Percentiles rank a stretch among this genome's conserved stretches.
phyloP scores from a whole-genome alignment of 805 yeast genomes.

The Cyberlindnera meyerae region DNA sequence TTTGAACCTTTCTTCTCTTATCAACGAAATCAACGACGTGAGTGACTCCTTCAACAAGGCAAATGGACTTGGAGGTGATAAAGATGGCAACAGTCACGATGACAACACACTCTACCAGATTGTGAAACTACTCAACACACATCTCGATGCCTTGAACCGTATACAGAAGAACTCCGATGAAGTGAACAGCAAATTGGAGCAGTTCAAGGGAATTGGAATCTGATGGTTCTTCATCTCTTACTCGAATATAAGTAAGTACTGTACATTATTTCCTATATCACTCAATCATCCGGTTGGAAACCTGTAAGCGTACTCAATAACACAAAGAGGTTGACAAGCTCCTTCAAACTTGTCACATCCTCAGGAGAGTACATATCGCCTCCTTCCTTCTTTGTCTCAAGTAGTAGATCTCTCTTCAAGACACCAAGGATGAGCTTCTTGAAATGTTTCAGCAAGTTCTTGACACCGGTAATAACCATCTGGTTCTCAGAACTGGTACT shows the following conservation, averaged over 20 bases:
- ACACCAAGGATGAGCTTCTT: conserved; percentile 55
- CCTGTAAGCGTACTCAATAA: conserved; percentile 47
- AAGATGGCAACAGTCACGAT: conserved; percentile 30
- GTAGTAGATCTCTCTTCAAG: conserved; percentile 50
- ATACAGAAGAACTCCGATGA: conserved; percentile 69
- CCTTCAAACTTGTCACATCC: conserved; percentile 36
- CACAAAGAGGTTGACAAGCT: conserved; percentile 52
- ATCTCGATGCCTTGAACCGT: conserved; percentile 84
- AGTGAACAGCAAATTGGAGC: conserved; percentile 61
- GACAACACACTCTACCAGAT: conserved; percentile 59
- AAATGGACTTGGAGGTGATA: conserved; percentile 33
- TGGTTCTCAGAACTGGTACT: conserved; percentile 76
- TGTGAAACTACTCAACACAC: conserved; percentile 78
- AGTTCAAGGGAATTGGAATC: conserved; percentile 19
- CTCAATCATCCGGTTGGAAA: conserved; percentile 32
- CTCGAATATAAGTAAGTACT: too few species aligned
- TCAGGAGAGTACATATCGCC: conserved; percentile 26
- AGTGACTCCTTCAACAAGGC: conserved; percentile 75
- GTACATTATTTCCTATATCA: too few species aligned
- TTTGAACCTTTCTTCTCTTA: conserved; percentile 65
- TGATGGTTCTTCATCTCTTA: too few species aligned
- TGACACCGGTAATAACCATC: conserved; percentile 49
- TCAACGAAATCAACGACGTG: conserved; percentile 77
- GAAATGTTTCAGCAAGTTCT: conserved; percentile 45
- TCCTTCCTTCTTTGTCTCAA: conserved; percentile 25